These are phyloP conservation scores for Gymnopilus junonius DNA, from an alignment of 768 basidiomycete genomes.

Conservation along the genomic window DNA sequence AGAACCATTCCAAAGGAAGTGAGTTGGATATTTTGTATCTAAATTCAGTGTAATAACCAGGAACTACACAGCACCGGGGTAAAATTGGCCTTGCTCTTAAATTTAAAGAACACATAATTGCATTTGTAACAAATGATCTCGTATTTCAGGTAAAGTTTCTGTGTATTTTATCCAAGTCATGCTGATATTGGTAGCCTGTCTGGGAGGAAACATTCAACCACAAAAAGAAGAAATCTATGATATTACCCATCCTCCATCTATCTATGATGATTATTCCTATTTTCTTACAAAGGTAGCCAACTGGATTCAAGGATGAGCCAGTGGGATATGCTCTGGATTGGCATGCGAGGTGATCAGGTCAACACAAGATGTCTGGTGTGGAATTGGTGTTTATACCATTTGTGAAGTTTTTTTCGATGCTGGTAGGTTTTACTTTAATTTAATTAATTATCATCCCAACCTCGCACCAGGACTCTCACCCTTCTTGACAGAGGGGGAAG, in stretches of 20 bases:
- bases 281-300: constrained; percentile 17
- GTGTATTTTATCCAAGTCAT: background rate
- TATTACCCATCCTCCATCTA: background rate
- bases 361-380: constrained; percentile 12
- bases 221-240: background rate
- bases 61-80: background rate
- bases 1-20: too few relatives aligned
- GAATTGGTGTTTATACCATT: too few relatives aligned
- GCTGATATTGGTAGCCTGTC: too few relatives aligned
- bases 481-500: too few relatives aligned
- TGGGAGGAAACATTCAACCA: too few relatives aligned
- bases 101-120: constrained; percentile 20
- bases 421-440: constrained; percentile 13
- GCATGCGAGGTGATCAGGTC: constrained; percentile 17
- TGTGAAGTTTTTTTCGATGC: constrained; percentile 26
- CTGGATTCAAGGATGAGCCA: constrained; percentile 13
- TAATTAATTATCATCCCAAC: background rate
- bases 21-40: too few relatives aligned
- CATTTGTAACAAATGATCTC: constrained; percentile 19
- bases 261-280: background rate
- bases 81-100: constrained; percentile 22
- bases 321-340: background rate
- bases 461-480: too few relatives aligned
- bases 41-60: too few relatives aligned
- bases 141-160: constrained; percentile 25